Evolutionary conservation across 139 green algal genomes (phyloP).

Genomic region (Chlamydomonas applanata): DNA sequence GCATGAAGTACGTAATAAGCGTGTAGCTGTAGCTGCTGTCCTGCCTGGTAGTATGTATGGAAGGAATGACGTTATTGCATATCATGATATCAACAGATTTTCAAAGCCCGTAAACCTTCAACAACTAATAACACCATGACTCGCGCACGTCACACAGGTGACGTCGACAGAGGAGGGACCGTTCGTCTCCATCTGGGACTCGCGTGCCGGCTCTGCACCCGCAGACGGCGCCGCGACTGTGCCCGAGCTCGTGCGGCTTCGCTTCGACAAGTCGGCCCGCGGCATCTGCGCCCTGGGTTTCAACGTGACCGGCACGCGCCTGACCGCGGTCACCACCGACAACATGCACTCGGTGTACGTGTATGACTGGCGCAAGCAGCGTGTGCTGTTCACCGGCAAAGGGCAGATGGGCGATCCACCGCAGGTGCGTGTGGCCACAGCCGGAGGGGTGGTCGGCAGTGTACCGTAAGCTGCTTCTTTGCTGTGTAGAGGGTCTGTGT

Average conservation of each 20-base stretch:
- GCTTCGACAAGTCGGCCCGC: constrained; percentile 52
- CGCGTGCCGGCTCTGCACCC: constrained; percentile 15
- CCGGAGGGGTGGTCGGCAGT: no score
- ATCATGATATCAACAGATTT: no score
- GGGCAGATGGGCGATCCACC: constrained; percentile 64
- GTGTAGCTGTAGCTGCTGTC: no score
- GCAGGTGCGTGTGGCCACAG: constrained; percentile 49
- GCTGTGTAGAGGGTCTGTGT: neutral
- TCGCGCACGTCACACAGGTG: no score
- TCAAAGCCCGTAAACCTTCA: no score
- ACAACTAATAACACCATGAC: no score
- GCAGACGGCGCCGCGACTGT: constrained; percentile 16
- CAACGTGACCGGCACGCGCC: constrained; percentile 43
- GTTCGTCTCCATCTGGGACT: constrained; percentile 69
- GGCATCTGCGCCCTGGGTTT: constrained; percentile 60
- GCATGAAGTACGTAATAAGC: no score
- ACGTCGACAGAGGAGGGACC: constrained; percentile 49
- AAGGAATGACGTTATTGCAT: no score
- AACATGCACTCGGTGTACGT: constrained; percentile 70
- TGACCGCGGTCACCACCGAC: constrained; percentile 62
- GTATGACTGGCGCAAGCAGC: constrained; percentile 65
- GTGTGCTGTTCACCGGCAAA: constrained; percentile 35
- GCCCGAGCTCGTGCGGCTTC: constrained; percentile 26
- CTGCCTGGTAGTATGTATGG: no score
- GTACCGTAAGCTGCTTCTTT: no score